Conservation (phyloP, 192 early-diverging fungal genomes). For the Diversispora eburnea region DNA sequence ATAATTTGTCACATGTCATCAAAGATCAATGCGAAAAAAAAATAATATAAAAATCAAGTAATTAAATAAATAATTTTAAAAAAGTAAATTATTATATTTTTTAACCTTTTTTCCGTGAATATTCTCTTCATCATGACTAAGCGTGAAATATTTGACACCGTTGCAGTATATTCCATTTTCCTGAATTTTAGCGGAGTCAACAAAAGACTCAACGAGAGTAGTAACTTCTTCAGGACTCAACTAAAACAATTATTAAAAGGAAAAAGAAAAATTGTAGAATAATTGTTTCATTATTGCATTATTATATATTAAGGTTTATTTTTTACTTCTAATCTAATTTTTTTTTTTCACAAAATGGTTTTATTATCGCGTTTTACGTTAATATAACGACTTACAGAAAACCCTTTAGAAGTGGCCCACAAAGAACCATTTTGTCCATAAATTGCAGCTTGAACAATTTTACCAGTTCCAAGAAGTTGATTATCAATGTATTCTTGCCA, state of each 20-base stretch:
- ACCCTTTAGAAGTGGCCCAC: slow-evolving; percentile 77
- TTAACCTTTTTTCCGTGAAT: slow-evolving; percentile 79
- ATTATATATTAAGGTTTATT: background rate
- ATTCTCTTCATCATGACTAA: slow-evolving; percentile 59
- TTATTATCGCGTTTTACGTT: background rate
- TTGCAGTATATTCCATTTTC: slow-evolving; percentile 60
- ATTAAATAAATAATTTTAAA: background rate
- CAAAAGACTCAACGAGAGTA: slow-evolving; percentile 57
- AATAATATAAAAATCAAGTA: slow-evolving; percentile 5
- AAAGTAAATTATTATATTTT: background rate
- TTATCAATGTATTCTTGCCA: slow-evolving; percentile 82
- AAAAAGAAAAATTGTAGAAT: background rate
- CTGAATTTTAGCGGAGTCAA: slow-evolving; percentile 52
- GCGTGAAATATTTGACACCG: slow-evolving; percentile 71
- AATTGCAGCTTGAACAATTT: slow-evolving; percentile 75
- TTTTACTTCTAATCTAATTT: background rate
- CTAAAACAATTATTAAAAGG: slow-evolving; percentile 36
- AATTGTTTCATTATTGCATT: background rate
- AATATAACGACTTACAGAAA: slow-evolving; percentile 56
- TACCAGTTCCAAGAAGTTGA: slow-evolving; percentile 72
- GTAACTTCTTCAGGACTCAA: slow-evolving; percentile 50
- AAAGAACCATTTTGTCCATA: slow-evolving; percentile 73
- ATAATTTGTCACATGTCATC: no score
- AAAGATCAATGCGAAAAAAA: no score
- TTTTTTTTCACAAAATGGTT: background rate